Conservation (phyloP, 2,329 filamentous ascomycete species). For the Diatrype stigma region DNA sequence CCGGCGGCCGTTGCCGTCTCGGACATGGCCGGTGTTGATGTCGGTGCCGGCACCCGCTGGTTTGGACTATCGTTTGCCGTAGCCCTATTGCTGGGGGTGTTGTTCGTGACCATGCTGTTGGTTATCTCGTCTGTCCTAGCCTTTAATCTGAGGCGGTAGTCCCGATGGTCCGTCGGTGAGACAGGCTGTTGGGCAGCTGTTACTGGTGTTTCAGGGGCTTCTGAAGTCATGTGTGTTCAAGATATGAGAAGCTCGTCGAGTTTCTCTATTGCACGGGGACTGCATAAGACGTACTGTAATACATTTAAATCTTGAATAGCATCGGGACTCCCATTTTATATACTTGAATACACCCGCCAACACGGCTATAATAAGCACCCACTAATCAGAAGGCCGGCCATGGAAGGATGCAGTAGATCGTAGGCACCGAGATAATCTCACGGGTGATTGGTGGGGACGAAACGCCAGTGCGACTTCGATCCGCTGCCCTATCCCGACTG, state of each 20-base stretch:
- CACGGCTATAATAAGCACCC: no score
- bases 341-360: no score
- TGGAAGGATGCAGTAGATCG: background rate
- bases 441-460: slow-evolving; percentile 8
- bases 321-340: no score
- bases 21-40: background rate
- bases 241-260: no score
- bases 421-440: slow-evolving; percentile 16
- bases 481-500: background rate
- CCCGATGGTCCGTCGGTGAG: slow-evolving; percentile 13
- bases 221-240: background rate
- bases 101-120: background rate
- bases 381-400: background rate
- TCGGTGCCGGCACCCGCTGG: background rate
- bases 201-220: background rate
- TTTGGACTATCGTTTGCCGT: background rate
- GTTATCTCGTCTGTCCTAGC: slow-evolving; percentile 8
- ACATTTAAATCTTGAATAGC: no score
- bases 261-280: no score
- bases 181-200: background rate
- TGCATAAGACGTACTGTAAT: no score
- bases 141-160: slow-evolving; percentile 16
- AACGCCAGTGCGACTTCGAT: background rate
- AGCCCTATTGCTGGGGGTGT: background rate
- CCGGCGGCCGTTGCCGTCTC: background rate